These are phyloP conservation scores for Dryas drummondii DNA, from an alignment of 306 rosid genomes.

Conservation along the genomic window DNA sequence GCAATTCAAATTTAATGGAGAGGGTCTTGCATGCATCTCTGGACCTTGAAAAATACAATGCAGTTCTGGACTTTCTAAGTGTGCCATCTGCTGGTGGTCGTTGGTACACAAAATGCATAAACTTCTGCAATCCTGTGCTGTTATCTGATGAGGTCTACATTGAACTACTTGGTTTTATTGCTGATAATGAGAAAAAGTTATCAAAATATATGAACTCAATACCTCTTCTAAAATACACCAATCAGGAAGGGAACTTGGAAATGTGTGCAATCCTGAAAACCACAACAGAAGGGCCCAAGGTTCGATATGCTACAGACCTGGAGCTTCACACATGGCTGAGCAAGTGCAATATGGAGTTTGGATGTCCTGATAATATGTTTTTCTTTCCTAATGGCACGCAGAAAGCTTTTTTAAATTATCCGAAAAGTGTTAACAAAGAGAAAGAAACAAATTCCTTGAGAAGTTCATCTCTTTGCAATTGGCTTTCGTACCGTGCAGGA, in stretches of 20 bases:
- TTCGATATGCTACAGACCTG: background rate
- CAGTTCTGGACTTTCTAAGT: slow-evolving; percentile 12
- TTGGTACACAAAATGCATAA: slow-evolving; percentile 15
- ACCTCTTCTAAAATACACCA: slow-evolving; percentile 21
- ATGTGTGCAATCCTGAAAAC: background rate
- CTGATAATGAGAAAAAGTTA: background rate
- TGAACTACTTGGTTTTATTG: slow-evolving; percentile 20
- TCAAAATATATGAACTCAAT: background rate
- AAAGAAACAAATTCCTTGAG: no score
- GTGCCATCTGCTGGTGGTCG: background rate
- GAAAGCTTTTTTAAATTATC: background rate
- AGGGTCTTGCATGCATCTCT: slow-evolving; percentile 15
- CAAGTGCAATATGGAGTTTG: slow-evolving; percentile 21
- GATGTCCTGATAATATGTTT: slow-evolving; percentile 1
- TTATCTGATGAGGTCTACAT: slow-evolving; percentile 16
- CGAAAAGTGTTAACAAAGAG: background rate
- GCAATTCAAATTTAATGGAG: background rate
- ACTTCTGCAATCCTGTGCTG: slow-evolving; percentile 9
- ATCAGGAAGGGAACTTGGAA: slow-evolving; percentile 7
- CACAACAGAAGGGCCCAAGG: no score
- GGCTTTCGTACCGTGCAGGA: background rate
- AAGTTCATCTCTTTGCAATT: background rate
- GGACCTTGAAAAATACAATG: background rate
- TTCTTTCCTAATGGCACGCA: background rate
- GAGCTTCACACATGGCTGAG: slow-evolving; percentile 23